Evolutionary conservation across 1,284 basidiomycete genomes (phyloP).

Genomic region (Cryptococcus neoformans): DNA sequence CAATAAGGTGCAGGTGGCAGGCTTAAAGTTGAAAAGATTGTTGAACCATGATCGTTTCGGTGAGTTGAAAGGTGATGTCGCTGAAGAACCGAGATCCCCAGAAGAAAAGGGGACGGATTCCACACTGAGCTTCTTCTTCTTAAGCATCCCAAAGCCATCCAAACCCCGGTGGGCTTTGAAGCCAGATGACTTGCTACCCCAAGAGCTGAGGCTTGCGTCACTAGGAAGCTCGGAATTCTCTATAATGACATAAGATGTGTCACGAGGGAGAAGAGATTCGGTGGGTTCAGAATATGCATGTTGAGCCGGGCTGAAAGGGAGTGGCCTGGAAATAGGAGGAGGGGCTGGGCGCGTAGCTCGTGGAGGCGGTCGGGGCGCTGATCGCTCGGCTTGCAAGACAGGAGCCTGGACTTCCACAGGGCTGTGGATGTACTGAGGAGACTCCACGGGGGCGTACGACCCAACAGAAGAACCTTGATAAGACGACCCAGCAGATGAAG

Average conservation of each 20-base stretch:
- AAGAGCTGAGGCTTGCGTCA: constrained; percentile 21
- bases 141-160: constrained; percentile 45
- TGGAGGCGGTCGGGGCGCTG: constrained; percentile 21
- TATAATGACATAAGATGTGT: constrained; percentile 45
- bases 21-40: constrained; percentile 82
- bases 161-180: constrained; percentile 27
- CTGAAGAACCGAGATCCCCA: constrained; percentile 20
- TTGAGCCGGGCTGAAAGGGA: constrained; percentile 12
- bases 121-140: constrained; percentile 34
- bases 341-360: constrained; percentile 20
- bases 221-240: constrained; percentile 30
- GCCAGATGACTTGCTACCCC: constrained; percentile 29
- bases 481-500: constrained; percentile 30
- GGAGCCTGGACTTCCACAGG: constrained; percentile 9
- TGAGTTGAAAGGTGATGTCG: constrained; percentile 14
- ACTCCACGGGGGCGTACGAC: constrained; percentile 21
- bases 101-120: constrained; percentile 27
- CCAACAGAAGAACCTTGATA: constrained; percentile 20
- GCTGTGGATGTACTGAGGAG: constrained; percentile 13
- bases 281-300: constrained; percentile 11
- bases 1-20: constrained; percentile 56
- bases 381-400: constrained; percentile 21
- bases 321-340: constrained; percentile 4
- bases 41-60: constrained; percentile 79
- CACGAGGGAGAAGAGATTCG: constrained; percentile 34